Evolutionary conservation across 345 rosid species (phyloP), one percentile per base, ranked within the genome.

Genomic region (Firmiana major): DNA sequence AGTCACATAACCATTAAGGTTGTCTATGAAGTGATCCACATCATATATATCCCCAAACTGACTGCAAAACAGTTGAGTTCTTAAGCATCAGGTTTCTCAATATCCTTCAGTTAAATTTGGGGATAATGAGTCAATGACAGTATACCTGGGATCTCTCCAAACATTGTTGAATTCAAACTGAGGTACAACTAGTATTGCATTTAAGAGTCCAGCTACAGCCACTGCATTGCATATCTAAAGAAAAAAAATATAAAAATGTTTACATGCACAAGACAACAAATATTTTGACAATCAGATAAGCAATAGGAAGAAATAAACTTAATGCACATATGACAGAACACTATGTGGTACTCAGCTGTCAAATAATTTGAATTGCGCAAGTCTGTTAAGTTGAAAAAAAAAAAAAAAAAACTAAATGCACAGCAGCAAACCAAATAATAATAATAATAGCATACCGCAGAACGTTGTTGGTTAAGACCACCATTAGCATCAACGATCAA

Each of bases 391-490:
- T 40, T 38, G 38, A 21, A 38, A 42, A 26, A n/a, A 8, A 13
- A 11, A 46, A 21, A 38, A 42, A 26, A n/a, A 8, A 13, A 11
- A 46, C 38, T 6, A 45, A 13, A 22, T 24, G 11, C 12, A 26
- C 38, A 48, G 3, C 21, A 42, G 62, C 11, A 5, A 40, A 64
- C 7, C 73, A 45, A 58, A 60, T n/a, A 40, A 36, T 10, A 36
- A n/a, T n/a, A 58, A 63, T 26, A 73, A 63, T 49, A 54, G 72
- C 87, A 75, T 85, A 95, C 99, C 81, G 99, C 97, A 10, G 99
- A 89, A 36, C 99, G 98, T 76, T 95, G 99, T 82, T 95, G 99
- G 78, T 92, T 95, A 73, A 95, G 99, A 77, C 99, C 99, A 2
- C 99, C 99, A 85, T 95, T 93, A 46, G 98, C 98, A 73, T 90